Percentiles rank a stretch among this genome's conserved stretches.
phyloP scores from a whole-genome alignment of 78 protist genomes.

The Tieghemostelium lacteum region DNA sequence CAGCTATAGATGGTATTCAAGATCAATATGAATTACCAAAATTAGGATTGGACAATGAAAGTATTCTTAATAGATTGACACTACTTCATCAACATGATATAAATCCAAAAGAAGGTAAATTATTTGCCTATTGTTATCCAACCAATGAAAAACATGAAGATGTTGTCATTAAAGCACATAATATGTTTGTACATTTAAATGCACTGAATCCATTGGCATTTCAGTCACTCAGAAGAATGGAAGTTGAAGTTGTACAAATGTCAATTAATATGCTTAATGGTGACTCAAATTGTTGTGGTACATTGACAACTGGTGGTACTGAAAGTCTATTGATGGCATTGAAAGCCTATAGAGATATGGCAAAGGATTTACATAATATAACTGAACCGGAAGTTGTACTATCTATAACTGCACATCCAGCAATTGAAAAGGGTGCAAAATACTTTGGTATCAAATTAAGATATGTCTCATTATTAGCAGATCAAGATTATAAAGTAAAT shows the following conservation, averaged over 20 bases:
- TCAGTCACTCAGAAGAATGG: slow-evolving; percentile 90
- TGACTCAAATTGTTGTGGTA: slow-evolving; percentile 21
- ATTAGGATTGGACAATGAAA: not conserved
- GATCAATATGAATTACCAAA: slow-evolving; percentile 16
- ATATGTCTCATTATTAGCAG: slow-evolving; percentile 17
- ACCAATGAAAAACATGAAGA: slow-evolving; percentile 52
- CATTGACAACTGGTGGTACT: slow-evolving; percentile 80
- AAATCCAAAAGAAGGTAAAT: slow-evolving; percentile 54
- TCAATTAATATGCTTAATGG: slow-evolving; percentile 80
- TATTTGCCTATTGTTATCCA: slow-evolving; percentile 77
- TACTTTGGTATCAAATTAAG: slow-evolving; percentile 51
- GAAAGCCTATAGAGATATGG: slow-evolving; percentile 78
- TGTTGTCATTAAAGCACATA: slow-evolving; percentile 31
- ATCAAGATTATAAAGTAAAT: slow-evolving; percentile 29
- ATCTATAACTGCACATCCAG: slow-evolving; percentile 75
- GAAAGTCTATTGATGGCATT: slow-evolving; percentile 74
- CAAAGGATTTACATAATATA: slow-evolving; percentile 18
- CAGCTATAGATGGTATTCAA: slow-evolving; percentile 21
- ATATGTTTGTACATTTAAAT: slow-evolving; percentile 83
- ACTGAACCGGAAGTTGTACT: slow-evolving; percentile 72
- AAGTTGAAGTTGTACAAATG: slow-evolving; percentile 90
- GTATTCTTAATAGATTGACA: not conserved
- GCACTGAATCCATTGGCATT: slow-evolving; percentile 90
- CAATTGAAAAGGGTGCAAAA: slow-evolving; percentile 76
- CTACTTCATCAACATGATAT: slow-evolving; percentile 20